Conservation (phyloP, 139 green algal genomes). For the Limnomonas spitsbergensis region DNA sequence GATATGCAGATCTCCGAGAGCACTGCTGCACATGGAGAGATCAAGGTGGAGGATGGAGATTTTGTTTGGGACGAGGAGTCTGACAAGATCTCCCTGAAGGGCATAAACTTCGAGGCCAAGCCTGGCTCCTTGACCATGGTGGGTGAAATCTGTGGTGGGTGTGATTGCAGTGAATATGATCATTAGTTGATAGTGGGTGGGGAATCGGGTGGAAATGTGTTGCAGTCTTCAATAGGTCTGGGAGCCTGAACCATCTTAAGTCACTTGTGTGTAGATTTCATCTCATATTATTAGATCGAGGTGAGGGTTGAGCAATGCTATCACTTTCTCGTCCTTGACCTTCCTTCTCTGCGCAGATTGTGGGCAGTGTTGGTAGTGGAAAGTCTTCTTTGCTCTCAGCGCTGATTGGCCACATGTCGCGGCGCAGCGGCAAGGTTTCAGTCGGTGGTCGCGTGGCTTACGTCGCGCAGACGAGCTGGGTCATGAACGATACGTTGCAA, state of each 20-base stretch:
- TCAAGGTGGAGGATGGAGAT: conserved; percentile 24
- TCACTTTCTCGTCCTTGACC: background rate
- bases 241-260: too few relatives aligned
- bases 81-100: conserved; percentile 19
- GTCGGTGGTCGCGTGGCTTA: conserved; percentile 72
- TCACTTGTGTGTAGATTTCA: too few relatives aligned
- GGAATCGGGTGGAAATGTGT: too few relatives aligned
- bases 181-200: too few relatives aligned
- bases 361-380: conserved; percentile 34
- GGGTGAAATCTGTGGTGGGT: too few relatives aligned
- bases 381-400: conserved; percentile 75
- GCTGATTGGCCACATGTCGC: conserved; percentile 71
- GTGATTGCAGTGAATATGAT: too few relatives aligned
- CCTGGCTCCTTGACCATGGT: conserved; percentile 52
- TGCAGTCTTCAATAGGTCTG: too few relatives aligned
- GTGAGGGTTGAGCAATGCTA: background rate
- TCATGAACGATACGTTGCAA: conserved; percentile 83
- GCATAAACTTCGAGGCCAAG: conserved; percentile 55
- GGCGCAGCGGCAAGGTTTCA: conserved; percentile 30
- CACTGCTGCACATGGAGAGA: background rate
- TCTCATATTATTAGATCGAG: background rate
- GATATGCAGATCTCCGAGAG: too few relatives aligned
- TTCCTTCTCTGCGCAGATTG: background rate
- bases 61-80: conserved; percentile 47
- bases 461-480: conserved; percentile 82